Evolutionary conservation across 108 stramenopile genomes (phyloP).

Genomic region (Discostella pseudostelligera): DNA sequence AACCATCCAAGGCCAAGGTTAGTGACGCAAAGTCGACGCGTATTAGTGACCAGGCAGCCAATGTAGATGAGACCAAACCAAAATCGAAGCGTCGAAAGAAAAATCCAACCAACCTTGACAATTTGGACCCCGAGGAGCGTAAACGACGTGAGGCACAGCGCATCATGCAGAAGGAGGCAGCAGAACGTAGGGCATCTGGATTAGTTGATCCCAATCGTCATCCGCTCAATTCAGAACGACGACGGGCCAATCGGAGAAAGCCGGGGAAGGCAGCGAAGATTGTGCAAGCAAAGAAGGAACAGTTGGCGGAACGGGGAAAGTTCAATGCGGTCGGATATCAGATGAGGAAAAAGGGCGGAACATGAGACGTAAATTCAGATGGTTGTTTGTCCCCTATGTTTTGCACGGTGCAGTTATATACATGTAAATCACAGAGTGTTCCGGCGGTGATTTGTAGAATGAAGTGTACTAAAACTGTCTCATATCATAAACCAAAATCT

Average conservation of each 20-base stretch:
- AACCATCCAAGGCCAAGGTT: constrained; percentile 41
- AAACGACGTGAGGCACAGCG: constrained; percentile 73
- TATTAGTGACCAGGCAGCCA: constrained; percentile 14
- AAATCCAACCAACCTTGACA: constrained; percentile 33
- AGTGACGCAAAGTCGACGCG: constrained; percentile 34
- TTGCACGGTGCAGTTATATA: too few relatives aligned
- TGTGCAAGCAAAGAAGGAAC: constrained; percentile 26
- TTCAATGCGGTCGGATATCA: constrained; percentile 48
- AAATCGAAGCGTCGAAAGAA: constrained; percentile 43
- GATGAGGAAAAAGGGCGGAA: constrained; percentile 26
- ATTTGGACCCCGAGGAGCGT: constrained; percentile 73
- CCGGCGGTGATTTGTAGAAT: too few relatives aligned
- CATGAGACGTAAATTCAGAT: neutral
- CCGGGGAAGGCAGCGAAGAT: constrained; percentile 41
- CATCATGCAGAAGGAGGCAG: constrained; percentile 68
- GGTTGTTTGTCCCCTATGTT: too few relatives aligned
- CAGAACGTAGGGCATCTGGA: constrained; percentile 55
- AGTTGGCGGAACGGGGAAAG: constrained; percentile 20
- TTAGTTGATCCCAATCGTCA: constrained; percentile 45
- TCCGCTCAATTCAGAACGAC: constrained; percentile 82
- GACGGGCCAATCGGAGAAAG: constrained; percentile 83
- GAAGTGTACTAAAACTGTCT: too few relatives aligned
- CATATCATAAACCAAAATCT: too few relatives aligned
- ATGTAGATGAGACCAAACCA: constrained; percentile 21
- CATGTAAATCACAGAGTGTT: too few relatives aligned